Base-by-base conservation (phyloP, 2,329 filamentous ascomycete genomes). In the Xylariales sp. region DNA sequence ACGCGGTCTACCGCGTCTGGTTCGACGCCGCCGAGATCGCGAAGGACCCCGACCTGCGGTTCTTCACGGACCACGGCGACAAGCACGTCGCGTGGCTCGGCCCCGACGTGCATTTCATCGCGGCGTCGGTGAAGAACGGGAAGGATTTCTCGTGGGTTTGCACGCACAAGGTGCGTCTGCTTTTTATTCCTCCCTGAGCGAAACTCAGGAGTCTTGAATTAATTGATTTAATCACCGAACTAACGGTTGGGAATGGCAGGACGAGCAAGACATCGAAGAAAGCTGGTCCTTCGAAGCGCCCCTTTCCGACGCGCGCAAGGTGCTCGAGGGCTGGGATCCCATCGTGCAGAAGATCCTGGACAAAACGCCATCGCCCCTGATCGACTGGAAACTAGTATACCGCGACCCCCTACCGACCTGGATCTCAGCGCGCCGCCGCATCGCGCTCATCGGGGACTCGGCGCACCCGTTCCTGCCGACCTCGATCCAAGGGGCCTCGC, bases 91-190 rank as follows among this genome's bases (percentile, higher is more conserved):
- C 80, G 48, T 87, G 85, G 85, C 79, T 87, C 32, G 85, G 84
- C 1, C 81, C 82, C 12, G 84, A 87, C 64, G 81, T 85, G 2
- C 83, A 85, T 69, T 85, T 85, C 72, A 81, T 87, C 43, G 83
- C 82, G 6, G 85, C 84, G 1, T 82, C 83, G 0, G 81, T 87
- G 65, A 86, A 87, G 74, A 79, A 81, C 43, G 84, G 84, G 8
- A 80, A 81, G 55, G 84, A 86, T 67, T 83, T 87, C 69, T 83
- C 80, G 62, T 87, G 85, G 85, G 85, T 86, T 5, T 83, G 84
- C 60, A 87, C 86, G 36, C 83, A 85, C 70, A 82, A 80, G 67
- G 81, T 82, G 67, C 64, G 73, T 72, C 34, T 53, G 10, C 48
- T 49, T 23, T 54, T 18, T 3, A 23, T 28, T 28, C 10, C 14